These are phyloP conservation scores for Russula dissimulans DNA, from an alignment of 768 basidiomycete genomes.

Conservation along the genomic window DNA sequence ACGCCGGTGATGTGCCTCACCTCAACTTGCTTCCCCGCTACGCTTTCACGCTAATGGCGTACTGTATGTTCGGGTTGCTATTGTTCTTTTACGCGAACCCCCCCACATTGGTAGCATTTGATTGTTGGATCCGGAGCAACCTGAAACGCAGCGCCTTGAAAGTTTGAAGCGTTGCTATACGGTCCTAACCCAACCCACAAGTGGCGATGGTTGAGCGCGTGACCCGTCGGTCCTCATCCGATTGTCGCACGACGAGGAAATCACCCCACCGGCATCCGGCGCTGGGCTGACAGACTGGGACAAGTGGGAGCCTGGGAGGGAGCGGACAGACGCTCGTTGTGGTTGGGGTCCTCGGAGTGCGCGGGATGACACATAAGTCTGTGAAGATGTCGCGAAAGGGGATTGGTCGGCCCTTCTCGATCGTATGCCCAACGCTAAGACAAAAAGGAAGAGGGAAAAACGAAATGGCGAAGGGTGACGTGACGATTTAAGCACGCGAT, in stretches of 20 bases:
- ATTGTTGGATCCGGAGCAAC: background rate
- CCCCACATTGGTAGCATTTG: background rate
- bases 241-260: background rate
- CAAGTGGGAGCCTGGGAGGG: no score
- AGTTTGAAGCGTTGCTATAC: background rate
- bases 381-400: background rate
- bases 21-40: background rate
- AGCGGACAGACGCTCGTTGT: no score
- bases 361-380: background rate
- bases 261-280: background rate
- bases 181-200: background rate
- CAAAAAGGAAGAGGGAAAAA: background rate
- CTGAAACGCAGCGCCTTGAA: background rate
- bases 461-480: background rate
- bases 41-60: background rate
- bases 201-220: slow-evolving; percentile 4
- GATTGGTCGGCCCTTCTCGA: background rate
- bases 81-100: background rate
- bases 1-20: slow-evolving; percentile 6
- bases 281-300: background rate
- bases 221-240: background rate
- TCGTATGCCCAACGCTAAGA: background rate
- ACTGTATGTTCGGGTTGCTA: background rate
- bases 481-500: slow-evolving; percentile 15
- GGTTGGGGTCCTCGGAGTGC: no score